Base-by-base conservation (phyloP, 2,329 filamentous ascomycete species). In the Pseudocercospora pini-densiflorae region DNA sequence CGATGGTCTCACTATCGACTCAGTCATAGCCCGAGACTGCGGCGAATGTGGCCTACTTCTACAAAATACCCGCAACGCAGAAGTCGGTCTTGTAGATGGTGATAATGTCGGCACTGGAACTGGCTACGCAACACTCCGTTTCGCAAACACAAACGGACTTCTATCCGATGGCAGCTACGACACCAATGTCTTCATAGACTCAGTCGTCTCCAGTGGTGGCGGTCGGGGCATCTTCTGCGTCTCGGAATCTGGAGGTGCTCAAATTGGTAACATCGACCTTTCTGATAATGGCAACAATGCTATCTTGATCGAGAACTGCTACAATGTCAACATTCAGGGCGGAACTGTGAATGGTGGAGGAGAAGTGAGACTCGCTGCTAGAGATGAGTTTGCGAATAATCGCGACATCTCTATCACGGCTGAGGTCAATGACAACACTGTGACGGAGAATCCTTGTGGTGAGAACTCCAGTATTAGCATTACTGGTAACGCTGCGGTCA, bases 301-400 rank as follows among this genome's bases (percentile, higher is more conserved):
- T 0, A 80, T 88, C 21, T 78, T 88, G 1, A 84, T 88, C 29
- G 86, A 88, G 79, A 88, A 88, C 75, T 88, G 86, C 77, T 87
- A 88, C 74, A 85, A 85, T 60, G 68, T 88, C 33, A 75, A 77
- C 1, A 86, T 88, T 72, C 76, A 73, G 1, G 81, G 81, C 19
- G 86, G 86, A 0, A 84, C 79, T 2, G 82, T 88, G 24, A 82
- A 80, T 27, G 83, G 85, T 1, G 86, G 86, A 0, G 86, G 86
- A 0, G 85, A 87, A 74, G 85, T 88, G 7, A 79, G 86, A 2
- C 69, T 88, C 12, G 75, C 85, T 1, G 85, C 86, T 1, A 79
- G 86, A 14, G 71, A 75, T 23, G 86, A 88, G 76, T 88, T 88
- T 66, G 78, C 83, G 10, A 86, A 85, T 70, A 87, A 79, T 33